A percentile compares a stretch with the other conserved stretches of the same genome.
Evolutionary conservation across 2,329 filamentous ascomycete genomes (phyloP).

Genomic region (Microsporum canis): DNA sequence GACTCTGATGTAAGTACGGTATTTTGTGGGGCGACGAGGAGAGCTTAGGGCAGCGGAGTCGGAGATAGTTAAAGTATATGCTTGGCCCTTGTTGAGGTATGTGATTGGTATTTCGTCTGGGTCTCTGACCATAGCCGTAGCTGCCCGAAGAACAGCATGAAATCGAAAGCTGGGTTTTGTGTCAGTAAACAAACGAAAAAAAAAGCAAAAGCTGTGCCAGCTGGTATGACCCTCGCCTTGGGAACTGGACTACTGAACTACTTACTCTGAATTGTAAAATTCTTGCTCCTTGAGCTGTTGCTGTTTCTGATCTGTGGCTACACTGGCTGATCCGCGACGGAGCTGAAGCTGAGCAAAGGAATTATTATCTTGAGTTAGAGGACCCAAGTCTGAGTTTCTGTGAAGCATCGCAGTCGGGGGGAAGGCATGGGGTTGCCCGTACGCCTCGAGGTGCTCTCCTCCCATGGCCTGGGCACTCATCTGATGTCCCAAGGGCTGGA

Average conservation of each 20-base stretch:
- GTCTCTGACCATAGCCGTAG: slow-evolving; percentile 81
- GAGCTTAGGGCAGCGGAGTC: slow-evolving; percentile 59
- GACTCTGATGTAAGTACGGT: slow-evolving; percentile 85
- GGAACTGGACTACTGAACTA: too few species aligned
- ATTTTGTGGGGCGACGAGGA: slow-evolving; percentile 50
- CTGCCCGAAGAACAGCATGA: slow-evolving; percentile 79
- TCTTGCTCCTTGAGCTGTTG: neutral
- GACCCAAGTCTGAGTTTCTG: neutral
- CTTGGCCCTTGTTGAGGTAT: slow-evolving; percentile 94
- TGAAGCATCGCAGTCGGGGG: neutral
- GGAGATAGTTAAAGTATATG: slow-evolving; percentile 73
- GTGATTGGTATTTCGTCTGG: slow-evolving; percentile 85
- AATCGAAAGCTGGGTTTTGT: slow-evolving; percentile 45
- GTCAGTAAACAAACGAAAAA: slow-evolving; percentile 10
- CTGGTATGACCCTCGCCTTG: neutral
- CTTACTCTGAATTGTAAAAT: slow-evolving; percentile 3
- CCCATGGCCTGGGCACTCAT: neutral
- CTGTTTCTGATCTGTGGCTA: neutral
- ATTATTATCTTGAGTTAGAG: neutral
- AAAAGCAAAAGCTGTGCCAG: neutral
- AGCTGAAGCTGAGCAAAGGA: neutral
- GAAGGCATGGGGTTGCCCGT: neutral
- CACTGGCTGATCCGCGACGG: neutral
- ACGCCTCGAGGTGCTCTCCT: neutral
- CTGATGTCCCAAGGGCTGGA: neutral